phyloP scores from a whole-genome alignment of 2,329 filamentous ascomycete genomes.

The Pyrenochaeta sp. region DNA sequence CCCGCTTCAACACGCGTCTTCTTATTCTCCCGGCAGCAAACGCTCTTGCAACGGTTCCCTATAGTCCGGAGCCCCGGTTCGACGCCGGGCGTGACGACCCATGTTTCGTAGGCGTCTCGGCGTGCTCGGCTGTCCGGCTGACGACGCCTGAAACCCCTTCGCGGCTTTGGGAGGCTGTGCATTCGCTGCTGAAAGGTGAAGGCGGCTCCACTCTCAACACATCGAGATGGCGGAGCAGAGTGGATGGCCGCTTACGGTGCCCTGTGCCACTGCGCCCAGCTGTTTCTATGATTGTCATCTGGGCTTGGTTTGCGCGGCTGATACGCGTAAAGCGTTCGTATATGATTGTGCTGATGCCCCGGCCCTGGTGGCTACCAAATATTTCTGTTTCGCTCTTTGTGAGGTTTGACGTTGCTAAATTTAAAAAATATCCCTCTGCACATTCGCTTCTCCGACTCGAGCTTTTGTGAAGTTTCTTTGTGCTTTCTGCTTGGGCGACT shows the following conservation, averaged over 20 bases:
- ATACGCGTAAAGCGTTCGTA: conserved; percentile 17
- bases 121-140: conserved; percentile 31
- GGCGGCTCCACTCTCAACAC: conserved; percentile 9
- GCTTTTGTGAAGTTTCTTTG: conserved; percentile 1
- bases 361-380: conserved; percentile 1
- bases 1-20: background rate
- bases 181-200: conserved; percentile 1
- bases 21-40: background rate
- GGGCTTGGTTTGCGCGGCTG: conserved; percentile 18
- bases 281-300: conserved; percentile 21
- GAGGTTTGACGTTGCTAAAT: background rate
- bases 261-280: conserved; percentile 10
- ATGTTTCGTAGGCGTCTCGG: conserved; percentile 41
- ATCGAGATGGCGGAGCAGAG: background rate
- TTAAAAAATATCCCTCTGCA: background rate
- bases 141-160: conserved; percentile 47
- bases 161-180: conserved; percentile 31
- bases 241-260: no score
- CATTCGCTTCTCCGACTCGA: conserved; percentile 2
- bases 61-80: conserved; percentile 1
- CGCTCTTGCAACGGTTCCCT: conserved; percentile 3
- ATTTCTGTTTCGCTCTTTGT: conserved; percentile 9
- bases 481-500: conserved; percentile 2
- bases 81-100: conserved; percentile 7
- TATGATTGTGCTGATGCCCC: conserved; percentile 13